A percentile compares a stretch with the other conserved stretches of the same genome.
Conservation (phyloP, 305 asterid species). For the Coffea humblotiana region DNA sequence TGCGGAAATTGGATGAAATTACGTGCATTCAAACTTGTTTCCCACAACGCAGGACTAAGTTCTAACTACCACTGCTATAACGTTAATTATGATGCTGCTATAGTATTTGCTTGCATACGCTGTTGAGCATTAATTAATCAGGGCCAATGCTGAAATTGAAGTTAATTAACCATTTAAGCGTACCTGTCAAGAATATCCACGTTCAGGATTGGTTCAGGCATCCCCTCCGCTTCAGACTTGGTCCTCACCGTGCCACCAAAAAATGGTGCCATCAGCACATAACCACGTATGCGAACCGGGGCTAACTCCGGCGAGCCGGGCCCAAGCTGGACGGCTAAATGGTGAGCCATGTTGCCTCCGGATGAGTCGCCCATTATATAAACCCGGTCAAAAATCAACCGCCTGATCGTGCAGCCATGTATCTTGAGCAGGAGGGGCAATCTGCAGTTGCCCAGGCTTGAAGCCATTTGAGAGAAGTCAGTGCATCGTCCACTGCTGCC, state of each 20-base stretch:
- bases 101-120: no score
- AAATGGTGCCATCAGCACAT: slow-evolving; percentile 78
- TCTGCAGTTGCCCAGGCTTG: slow-evolving; percentile 50
- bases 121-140: no score
- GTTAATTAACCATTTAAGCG: no score
- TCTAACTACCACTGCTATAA: no score
- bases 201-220: slow-evolving; percentile 39
- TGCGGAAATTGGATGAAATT: no score
- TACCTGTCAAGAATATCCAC: neutral
- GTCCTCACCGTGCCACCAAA: slow-evolving; percentile 74
- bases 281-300: slow-evolving; percentile 64
- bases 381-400: slow-evolving; percentile 54
- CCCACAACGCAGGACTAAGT: no score
- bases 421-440: slow-evolving; percentile 14
- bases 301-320: slow-evolving; percentile 43
- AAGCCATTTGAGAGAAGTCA: slow-evolving; percentile 59
- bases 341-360: slow-evolving; percentile 85
- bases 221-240: slow-evolving; percentile 66
- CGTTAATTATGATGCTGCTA: no score
- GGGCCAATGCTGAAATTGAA: no score
- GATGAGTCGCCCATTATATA: slow-evolving; percentile 73
- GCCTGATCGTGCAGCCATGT: slow-evolving; percentile 37
- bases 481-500: slow-evolving; percentile 65
- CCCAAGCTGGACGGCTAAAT: slow-evolving; percentile 62
- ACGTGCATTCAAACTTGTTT: no score